Evolutionary conservation across 805 yeast species (phyloP).

Genomic region (Vanderwaltozyma yarrowii): DNA sequence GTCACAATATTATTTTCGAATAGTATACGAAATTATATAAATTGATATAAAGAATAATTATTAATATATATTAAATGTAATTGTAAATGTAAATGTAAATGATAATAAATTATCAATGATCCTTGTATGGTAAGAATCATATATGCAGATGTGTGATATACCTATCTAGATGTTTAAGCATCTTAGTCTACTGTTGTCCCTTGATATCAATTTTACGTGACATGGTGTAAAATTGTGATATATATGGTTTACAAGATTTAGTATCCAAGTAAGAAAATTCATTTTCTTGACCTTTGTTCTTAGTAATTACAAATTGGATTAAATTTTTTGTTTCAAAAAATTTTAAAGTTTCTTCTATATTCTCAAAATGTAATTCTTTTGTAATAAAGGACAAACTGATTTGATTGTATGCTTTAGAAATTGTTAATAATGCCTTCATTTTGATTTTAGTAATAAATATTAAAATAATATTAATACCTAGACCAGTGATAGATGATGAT

Average conservation of each 20-base stretch:
- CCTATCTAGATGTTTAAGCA: too few species aligned
- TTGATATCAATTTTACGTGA: constrained; percentile 70
- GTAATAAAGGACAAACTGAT: constrained; percentile 32
- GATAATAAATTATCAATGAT: too few species aligned
- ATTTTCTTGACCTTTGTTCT: constrained; percentile 17
- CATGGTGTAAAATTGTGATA: constrained; percentile 30
- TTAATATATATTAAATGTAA: too few species aligned
- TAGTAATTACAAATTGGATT: constrained; percentile 23
- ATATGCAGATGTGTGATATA: too few species aligned
- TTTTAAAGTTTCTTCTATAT: constrained; percentile 28
- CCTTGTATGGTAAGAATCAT: too few species aligned
- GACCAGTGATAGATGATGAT: constrained; percentile 32
- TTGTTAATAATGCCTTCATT: constrained; percentile 42
- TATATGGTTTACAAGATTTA: constrained; percentile 25
- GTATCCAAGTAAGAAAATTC: constrained; percentile 29
- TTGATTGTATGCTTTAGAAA: constrained; percentile 48
- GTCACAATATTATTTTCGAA: too few species aligned
- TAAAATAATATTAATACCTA: constrained; percentile 38
- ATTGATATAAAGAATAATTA: too few species aligned
- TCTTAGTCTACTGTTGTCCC: constrained; percentile 53
- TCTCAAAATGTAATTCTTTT: constrained; percentile 33
- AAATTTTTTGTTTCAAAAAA: constrained; percentile 38
- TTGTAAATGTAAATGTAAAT: too few species aligned
- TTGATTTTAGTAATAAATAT: constrained; percentile 51
- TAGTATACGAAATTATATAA: too few species aligned